Evolutionary conservation across 768 basidiomycete genomes (phyloP), one percentile per base, ranked within the genome.

Genomic region (Tricholoma sp.): DNA sequence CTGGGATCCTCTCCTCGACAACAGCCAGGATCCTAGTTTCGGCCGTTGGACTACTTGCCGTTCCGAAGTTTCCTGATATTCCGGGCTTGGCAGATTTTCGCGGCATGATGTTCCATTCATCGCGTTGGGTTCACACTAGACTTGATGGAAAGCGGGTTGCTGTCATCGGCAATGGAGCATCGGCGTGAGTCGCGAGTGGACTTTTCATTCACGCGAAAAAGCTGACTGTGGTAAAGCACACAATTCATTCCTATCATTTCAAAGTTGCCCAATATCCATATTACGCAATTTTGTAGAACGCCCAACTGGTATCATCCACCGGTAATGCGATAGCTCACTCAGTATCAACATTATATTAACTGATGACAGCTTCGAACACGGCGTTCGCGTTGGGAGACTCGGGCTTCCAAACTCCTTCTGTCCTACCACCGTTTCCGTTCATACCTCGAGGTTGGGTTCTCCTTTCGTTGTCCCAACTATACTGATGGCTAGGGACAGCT

Each of bases 161-260:
- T 1, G 78, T 86, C 7, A 74, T 85, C 57, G 85, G 84, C 6
- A 83, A 82, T 59, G 84, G 80, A 1, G 75, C 76, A 37, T 80
- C 80, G 24, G 81, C 77, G 76, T 82, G 58, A 48, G 76, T 70
- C 15, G 57, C 45, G 2, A 0, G 17, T 42, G 18, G 41, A 3
- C 24, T 18, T 28, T 6, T 11, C 20, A 13, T 45, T 45, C 1
- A 2, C 33, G 20, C 24, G 24, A 15, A 18, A 55, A 12, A 18
- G 44, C 44, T 45, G 12, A 45, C 20, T 45, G 24, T 45, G 12
- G n/a, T 2, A 6, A 24, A 83, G 83, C 6, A 75, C 79, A 2
- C 83, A 87, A 63, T 73, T 81, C 53, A 59, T 81, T 10, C 76
- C 80, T 1, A 63, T 67, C 20, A 77, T 82, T 37, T 66, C 77